phyloP scores from a whole-genome alignment of 176 grass and related monocot genomes.

The Aegilops longissima region DNA sequence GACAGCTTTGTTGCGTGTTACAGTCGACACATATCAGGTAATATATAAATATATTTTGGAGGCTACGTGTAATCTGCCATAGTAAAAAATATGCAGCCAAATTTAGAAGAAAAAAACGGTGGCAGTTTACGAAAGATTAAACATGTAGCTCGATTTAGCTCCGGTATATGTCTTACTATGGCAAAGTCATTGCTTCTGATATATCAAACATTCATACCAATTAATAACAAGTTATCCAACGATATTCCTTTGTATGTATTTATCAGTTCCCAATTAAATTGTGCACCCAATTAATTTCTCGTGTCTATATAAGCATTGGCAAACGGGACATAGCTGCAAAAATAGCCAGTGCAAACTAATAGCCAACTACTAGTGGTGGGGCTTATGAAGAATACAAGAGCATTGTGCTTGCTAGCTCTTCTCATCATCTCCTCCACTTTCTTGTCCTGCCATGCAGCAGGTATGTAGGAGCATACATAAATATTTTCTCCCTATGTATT shows the following conservation, averaged over 20 bases:
- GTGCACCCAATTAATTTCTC: no score
- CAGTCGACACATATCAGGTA: no score
- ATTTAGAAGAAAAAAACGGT: no score
- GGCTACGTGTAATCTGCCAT: no score
- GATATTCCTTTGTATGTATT: not conserved
- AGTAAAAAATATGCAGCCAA: no score
- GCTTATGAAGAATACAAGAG: not conserved
- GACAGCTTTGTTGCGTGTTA: no score
- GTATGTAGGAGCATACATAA: not conserved
- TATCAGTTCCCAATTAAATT: not conserved
- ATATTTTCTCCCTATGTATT: not conserved
- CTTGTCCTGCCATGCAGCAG: not conserved
- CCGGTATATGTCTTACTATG: not conserved
- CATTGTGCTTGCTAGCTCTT: not conserved
- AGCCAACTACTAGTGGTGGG: not conserved
- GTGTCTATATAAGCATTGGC: not conserved
- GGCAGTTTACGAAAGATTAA: no score
- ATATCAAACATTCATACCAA: not conserved
- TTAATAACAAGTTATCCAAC: not conserved
- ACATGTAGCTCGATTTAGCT: not conserved
- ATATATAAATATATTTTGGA: no score
- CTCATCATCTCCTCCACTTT: not conserved
- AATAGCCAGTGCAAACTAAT: not conserved
- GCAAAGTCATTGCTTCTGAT: not conserved
- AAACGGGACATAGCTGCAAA: not conserved